phyloP scores from a whole-genome alignment of 1,284 basidiomycete genomes.

The Ceratobasidium sp. region DNA sequence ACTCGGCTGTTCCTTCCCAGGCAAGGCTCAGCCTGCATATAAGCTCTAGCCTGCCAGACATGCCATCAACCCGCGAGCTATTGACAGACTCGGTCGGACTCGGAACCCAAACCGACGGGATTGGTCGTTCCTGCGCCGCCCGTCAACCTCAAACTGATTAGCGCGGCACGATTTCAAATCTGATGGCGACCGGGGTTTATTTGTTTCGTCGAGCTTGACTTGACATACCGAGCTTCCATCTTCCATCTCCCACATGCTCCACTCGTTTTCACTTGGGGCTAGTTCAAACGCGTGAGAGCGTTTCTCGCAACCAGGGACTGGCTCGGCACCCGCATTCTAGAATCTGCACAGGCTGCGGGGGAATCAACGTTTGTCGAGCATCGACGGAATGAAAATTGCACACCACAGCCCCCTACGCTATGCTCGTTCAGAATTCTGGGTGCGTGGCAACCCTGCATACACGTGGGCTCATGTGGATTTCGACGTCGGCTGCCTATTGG shows the following conservation, averaged over 20 bases:
- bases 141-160: conserved; percentile 13
- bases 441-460: background rate
- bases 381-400: background rate
- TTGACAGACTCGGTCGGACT: background rate
- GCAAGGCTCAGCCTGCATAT: no score
- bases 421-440: background rate
- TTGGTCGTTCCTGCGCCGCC: background rate
- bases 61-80: background rate
- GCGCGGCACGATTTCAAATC: background rate
- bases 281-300: conserved; percentile 15
- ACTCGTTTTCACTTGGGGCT: background rate
- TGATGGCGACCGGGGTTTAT: background rate
- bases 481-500: background rate
- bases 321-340: background rate
- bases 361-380: background rate
- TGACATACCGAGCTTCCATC: background rate
- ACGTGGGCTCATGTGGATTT: background rate
- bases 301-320: background rate
- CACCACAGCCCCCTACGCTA: no score
- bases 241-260: conserved; percentile 16
- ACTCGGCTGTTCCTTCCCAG: no score
- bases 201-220: background rate
- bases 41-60: background rate
- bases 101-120: background rate
- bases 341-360: background rate